phyloP scores from a whole-genome alignment of 208 protist species.

The Leptomonas seymouri region DNA sequence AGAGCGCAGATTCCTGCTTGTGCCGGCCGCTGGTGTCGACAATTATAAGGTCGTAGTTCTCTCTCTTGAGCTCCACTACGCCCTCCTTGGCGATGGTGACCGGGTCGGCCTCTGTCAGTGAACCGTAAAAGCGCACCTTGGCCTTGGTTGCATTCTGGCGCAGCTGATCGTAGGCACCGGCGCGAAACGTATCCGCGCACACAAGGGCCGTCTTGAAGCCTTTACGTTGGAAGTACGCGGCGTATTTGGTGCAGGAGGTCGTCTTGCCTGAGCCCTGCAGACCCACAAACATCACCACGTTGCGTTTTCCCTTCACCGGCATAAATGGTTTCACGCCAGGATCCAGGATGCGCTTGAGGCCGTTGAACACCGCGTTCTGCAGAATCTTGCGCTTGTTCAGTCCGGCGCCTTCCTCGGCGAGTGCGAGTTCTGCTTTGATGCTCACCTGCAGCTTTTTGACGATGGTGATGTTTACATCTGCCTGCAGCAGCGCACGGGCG shows the following conservation, averaged over 20 bases:
- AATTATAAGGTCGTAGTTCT: conserved; percentile 99
- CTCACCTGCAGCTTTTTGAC: conserved; percentile 94
- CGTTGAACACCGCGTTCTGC: conserved; percentile 96
- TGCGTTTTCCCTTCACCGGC: conserved; percentile 95
- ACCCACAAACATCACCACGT: conserved; percentile 99
- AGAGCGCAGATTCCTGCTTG: conserved; percentile 98
- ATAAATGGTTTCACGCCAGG: conserved; percentile 96
- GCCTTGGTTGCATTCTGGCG: conserved; percentile 99
- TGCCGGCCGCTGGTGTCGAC: conserved; percentile 99
- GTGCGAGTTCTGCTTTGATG: conserved; percentile 92
- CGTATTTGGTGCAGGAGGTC: conserved; percentile 99
- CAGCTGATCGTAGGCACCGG: conserved; percentile 97
- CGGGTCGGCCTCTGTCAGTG: conserved; percentile 96
- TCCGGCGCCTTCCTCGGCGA: conserved; percentile 94
- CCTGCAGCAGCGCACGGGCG: conserved; percentile 93
- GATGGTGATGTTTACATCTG: conserved; percentile 97
- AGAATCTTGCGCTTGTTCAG: conserved; percentile 97
- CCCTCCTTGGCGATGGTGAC: conserved; percentile 97
- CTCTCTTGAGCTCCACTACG: conserved; percentile 96
- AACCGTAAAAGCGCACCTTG: conserved; percentile 98
- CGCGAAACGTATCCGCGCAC: conserved; percentile 99
- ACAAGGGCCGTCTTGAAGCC: conserved; percentile 96
- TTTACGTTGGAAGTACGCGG: conserved; percentile 95
- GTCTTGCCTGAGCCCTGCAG: conserved; percentile 98
- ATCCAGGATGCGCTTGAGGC: conserved; percentile 96